Base-by-base conservation (phyloP, 1,139 yeast species). In the Sugiyamaella pinicola region DNA sequence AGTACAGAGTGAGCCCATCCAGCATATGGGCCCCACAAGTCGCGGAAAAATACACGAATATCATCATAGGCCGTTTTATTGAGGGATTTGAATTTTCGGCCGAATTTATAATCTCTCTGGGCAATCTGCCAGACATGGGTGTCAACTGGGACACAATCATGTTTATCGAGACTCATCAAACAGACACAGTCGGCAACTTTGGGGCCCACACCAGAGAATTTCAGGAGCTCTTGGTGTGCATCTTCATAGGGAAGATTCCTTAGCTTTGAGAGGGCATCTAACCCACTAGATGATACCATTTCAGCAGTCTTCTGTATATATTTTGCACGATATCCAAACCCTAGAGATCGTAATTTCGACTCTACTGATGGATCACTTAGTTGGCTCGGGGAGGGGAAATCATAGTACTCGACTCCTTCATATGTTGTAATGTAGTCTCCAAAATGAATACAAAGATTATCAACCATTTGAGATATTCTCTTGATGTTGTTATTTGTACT, bases 1-100 rank as follows among this genome's bases (percentile, higher is more conserved):
- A 91, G 75, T 10, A 91, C 91, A 13, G 93, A 85, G 64, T 91
- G 98, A 0, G 98, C 98, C 99, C 99, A 93, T 0, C 99, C 99
- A 4, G 99, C 97, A 67, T 87, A 86, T 0, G 80, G 79, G 0
- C 97, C 97, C 91, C 96, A 93, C 24, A 85, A 72, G 0, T 76
- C 76, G 46, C 79, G 75, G 64, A 91, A 86, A 66, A 80, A 82
- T 4, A 65, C 63, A 35, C 93, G 75, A 2, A 89, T 84, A 15
- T 78, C 77, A 21, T 74, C 79, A 64, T 88, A 85, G 2, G 82
- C 78, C n/a, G 77, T 78, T 57, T 80, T 80, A 61, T 75, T 81
- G 70, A 83, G 69, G 0, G 83, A 77, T 58, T 69, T 69, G 58
- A 64, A 66, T 56, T 67, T 62, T 50, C 70, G 69, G 55, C 75